Evolutionary conservation across 257 asterid genomes (phyloP).

Genomic region (Jacaranda mimosifolia): DNA sequence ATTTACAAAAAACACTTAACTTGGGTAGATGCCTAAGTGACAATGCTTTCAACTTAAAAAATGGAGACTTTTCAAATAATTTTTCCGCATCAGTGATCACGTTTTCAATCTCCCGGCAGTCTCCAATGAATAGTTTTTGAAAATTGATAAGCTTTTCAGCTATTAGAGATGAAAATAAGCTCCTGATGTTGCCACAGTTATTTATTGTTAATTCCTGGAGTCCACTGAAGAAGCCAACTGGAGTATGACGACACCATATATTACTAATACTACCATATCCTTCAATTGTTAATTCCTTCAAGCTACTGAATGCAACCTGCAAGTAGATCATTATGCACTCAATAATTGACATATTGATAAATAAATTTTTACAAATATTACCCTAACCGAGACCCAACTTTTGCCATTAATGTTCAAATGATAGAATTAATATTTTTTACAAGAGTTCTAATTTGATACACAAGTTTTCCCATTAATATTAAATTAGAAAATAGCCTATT

Average conservation of each 20-base stretch:
- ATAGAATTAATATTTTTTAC: too few relatives aligned
- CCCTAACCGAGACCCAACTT: too few relatives aligned
- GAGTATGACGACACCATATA: not conserved
- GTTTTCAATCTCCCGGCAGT: not conserved
- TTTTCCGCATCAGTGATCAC: not conserved
- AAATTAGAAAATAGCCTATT: too few relatives aligned
- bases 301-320: not conserved
- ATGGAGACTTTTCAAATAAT: not conserved
- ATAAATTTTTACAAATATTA: too few relatives aligned
- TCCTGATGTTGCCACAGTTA: not conserved
- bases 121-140: not conserved
- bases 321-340: too few relatives aligned
- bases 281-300: not conserved
- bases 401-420: too few relatives aligned
- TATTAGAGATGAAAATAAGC: not conserved
- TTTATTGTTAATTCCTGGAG: not conserved
- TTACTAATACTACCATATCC: not conserved
- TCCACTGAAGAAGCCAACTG: not conserved
- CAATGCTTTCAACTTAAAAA: not conserved
- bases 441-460: too few relatives aligned
- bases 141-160: not conserved
- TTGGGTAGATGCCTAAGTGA: not conserved
- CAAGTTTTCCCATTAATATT: too few relatives aligned
- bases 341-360: too few relatives aligned
- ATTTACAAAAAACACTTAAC: not conserved